Conservation (phyloP, 2,329 filamentous ascomycete species). For the Xylaria sp. region DNA sequence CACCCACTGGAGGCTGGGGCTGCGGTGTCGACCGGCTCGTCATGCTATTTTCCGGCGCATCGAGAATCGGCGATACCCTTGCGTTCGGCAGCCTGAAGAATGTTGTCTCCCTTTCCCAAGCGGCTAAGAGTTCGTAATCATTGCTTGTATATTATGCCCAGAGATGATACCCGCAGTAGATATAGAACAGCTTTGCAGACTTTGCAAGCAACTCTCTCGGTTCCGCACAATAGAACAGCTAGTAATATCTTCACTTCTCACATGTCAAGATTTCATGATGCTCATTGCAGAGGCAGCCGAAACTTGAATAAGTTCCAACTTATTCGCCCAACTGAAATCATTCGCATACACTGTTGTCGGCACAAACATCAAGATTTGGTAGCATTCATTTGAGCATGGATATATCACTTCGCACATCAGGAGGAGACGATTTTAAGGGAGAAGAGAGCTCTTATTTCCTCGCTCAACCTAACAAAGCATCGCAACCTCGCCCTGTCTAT, state of each 20-base stretch:
- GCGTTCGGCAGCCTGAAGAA: constrained; percentile 87
- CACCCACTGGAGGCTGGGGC: constrained; percentile 97
- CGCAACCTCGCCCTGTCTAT: not conserved
- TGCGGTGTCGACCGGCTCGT: constrained; percentile 90
- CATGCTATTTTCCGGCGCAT: constrained; percentile 86
- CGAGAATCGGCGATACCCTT: constrained; percentile 85
- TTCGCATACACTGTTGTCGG: not conserved
- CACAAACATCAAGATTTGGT: not conserved
- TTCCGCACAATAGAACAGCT: not conserved
- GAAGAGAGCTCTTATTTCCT: not conserved
- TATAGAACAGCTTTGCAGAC: constrained; percentile 4
- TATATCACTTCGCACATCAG: not conserved
- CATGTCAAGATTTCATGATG: not conserved
- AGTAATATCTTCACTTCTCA: not conserved
- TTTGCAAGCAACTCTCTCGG: not conserved
- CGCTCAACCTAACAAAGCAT: not conserved
- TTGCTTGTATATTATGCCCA: constrained; percentile 18
- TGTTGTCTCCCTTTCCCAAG: constrained; percentile 64
- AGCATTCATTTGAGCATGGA: not conserved
- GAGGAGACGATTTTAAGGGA: not conserved
- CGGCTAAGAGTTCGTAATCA: constrained; percentile 35
- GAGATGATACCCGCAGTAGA: constrained; percentile 36
- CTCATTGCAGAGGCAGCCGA: not conserved
- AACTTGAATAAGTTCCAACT: not conserved
- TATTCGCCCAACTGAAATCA: not conserved